Conservation (phyloP, 495 filamentous ascomycete species). For the Eremomyces bilateralis region DNA sequence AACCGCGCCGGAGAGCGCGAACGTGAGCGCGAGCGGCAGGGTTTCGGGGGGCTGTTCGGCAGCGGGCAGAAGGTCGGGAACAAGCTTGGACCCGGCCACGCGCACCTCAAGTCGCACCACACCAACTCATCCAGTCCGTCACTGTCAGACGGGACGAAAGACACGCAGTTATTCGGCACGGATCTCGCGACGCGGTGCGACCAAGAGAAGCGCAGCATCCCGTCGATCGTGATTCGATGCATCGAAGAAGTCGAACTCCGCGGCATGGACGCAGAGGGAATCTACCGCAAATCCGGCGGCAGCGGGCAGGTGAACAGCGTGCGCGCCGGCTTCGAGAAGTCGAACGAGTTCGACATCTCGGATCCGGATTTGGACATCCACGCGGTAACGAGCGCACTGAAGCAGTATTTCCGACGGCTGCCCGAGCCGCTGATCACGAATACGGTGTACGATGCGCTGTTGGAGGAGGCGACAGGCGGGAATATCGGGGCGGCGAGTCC, state of each 20-base stretch:
- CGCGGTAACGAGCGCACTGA: slow-evolving; percentile 83
- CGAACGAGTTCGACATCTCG: slow-evolving; percentile 69
- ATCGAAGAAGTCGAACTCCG: slow-evolving; percentile 94
- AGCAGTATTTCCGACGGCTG: slow-evolving; percentile 93
- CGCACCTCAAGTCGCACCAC: neutral
- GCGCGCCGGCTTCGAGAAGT: slow-evolving; percentile 73
- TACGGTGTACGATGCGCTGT: slow-evolving; percentile 72
- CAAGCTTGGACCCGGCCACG: neutral
- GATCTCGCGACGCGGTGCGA: slow-evolving; percentile 74
- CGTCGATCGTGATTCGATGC: slow-evolving; percentile 75
- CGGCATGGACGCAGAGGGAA: slow-evolving; percentile 92
- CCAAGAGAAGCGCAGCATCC: slow-evolving; percentile 74
- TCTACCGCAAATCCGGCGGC: slow-evolving; percentile 94
- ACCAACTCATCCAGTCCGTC: too few species aligned
- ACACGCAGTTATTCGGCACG: slow-evolving; percentile 79
- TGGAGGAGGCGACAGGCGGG: too few species aligned
- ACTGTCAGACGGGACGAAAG: too few species aligned
- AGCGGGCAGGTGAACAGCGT: slow-evolving; percentile 69
- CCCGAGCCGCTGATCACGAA: slow-evolving; percentile 81
- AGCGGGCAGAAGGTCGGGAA: neutral
- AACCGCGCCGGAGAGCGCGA: neutral
- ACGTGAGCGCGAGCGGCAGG: neutral
- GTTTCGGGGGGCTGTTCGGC: neutral
- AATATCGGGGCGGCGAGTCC: too few species aligned
- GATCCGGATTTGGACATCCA: slow-evolving; percentile 90